Percentiles rank a stretch among this genome's conserved stretches.
Conservation (phyloP, 2,329 filamentous ascomycete genomes). For the Rutstroemia sp. region DNA sequence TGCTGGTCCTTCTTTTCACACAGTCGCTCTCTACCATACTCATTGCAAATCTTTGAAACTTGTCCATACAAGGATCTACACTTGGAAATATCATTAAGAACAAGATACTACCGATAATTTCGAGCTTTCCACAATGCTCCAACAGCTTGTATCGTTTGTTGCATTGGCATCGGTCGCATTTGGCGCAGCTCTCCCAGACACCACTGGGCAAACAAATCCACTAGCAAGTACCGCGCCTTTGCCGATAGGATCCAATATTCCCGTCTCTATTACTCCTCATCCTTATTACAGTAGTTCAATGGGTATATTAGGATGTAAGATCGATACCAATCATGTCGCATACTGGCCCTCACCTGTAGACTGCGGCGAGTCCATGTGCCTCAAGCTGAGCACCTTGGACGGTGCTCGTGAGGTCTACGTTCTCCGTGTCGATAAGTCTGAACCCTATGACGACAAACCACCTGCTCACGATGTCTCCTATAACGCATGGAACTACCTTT, state of each 20-base stretch:
- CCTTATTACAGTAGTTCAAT: not conserved
- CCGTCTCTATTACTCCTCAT: not conserved
- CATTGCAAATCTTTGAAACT: not conserved
- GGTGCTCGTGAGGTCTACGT: not conserved
- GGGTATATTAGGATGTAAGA: constrained; percentile 1
- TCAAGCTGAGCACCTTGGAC: not conserved
- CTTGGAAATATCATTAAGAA: not conserved
- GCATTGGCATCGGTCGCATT: not conserved
- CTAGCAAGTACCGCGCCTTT: not conserved
- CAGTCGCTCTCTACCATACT: not conserved
- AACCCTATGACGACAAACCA: too few species aligned
- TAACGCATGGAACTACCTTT: constrained; percentile 3
- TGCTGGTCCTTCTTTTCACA: not conserved
- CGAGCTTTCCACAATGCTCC: not conserved
- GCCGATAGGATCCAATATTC: too few species aligned
- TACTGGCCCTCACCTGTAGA: not conserved
- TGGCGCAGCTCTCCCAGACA: not conserved
- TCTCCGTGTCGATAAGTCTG: not conserved
- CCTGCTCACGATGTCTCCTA: constrained; percentile 1
- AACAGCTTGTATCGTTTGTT: not conserved
- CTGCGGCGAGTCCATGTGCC: not conserved
- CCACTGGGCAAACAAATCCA: not conserved
- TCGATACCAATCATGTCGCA: not conserved
- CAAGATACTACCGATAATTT: too few species aligned
- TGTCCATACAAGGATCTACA: not conserved